Evolutionary conservation across 495 filamentous ascomycete genomes (phyloP).

Genomic region (Podospora pseudopauciseta): DNA sequence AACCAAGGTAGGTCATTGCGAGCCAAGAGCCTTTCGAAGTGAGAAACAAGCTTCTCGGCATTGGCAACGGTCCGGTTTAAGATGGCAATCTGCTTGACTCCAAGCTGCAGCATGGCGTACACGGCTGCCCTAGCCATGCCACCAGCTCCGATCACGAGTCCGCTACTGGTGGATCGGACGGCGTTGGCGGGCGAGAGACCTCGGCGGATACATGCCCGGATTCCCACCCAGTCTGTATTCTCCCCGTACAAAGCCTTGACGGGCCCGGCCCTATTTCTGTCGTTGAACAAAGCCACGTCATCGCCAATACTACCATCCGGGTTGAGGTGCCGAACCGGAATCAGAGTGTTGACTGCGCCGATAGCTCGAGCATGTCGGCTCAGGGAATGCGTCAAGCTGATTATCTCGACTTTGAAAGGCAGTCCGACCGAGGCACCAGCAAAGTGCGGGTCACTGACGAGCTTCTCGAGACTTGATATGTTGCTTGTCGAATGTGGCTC

Average conservation of each 20-base stretch:
- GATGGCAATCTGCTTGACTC: slow-evolving; percentile 68
- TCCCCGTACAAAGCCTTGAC: slow-evolving; percentile 69
- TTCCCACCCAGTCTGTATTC: slow-evolving; percentile 77
- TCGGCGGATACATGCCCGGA: slow-evolving; percentile 58
- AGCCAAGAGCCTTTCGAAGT: slow-evolving; percentile 52
- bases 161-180: slow-evolving; percentile 59
- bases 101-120: slow-evolving; percentile 71
- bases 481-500: slow-evolving; percentile 56
- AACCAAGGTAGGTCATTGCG: slow-evolving; percentile 39
- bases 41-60: slow-evolving; percentile 59
- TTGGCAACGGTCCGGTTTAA: slow-evolving; percentile 61
- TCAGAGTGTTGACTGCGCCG: slow-evolving; percentile 70
- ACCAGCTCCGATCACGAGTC: slow-evolving; percentile 68
- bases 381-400: slow-evolving; percentile 59
- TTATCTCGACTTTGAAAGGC: slow-evolving; percentile 68
- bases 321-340: slow-evolving; percentile 60
- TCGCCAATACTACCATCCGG: slow-evolving; percentile 57
- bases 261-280: slow-evolving; percentile 58
- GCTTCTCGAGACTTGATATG: slow-evolving; percentile 54
- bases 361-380: slow-evolving; percentile 71
- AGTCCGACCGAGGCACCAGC: slow-evolving; percentile 69
- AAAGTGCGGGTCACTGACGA: slow-evolving; percentile 62
- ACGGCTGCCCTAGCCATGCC: slow-evolving; percentile 73
- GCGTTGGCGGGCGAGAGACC: slow-evolving; percentile 73
- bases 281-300: slow-evolving; percentile 53